Evolutionary conservation across 441 rosid genomes (phyloP), one percentile per base, ranked within the genome.

Genomic region (Raphanus hybrid): DNA sequence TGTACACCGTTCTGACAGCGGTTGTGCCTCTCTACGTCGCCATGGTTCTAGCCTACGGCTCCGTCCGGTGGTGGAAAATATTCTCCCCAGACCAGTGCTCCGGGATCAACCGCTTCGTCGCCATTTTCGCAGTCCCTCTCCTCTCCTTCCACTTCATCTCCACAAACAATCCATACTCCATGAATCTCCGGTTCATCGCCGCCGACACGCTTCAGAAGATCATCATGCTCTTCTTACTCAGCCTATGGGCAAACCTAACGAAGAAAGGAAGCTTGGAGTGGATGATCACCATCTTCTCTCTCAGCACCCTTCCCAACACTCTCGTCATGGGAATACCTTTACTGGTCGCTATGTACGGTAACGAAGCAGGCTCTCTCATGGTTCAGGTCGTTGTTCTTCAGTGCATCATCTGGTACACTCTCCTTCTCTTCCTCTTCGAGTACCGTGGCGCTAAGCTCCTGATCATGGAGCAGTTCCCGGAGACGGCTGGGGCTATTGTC

Each of bases 61-160:
- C 93, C 0, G 91, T 89, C 20, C 89, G 91, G 26, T 89, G 93
- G 93, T 87, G 91, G 90, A 86, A 84, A 55, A 86, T 89, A 57
- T 89, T 89, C 80, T 77, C 91, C 1, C 88, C 93, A 0, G 93
- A 87, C 62, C 93, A 89, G 52, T 89, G 93, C 77, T 87, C 93
- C n/a, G 93, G 93, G 26, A 87, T 89, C 81, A 89, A 89, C 79
- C 87, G 91, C 0, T 89, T 86, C 69, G 91, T 89, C 0, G 93
- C 93, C 18, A 75, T 89, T 4, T 87, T 89, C 66, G 93, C 91
- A 5, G 93, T 87, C 18, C 93, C 93, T 11, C 86, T 89, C 16
- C 82, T 89, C 58, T 89, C 93, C 20, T 89, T 89, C 84, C 91
- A 89, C 76, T 89, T 89, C 82, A 89, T 89, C 84, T 87, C 93